A percentile compares a stretch with the other conserved stretches of the same genome.
Conservation (phyloP, 2,329 filamentous ascomycete species). For the Talaromyces islandicus region DNA sequence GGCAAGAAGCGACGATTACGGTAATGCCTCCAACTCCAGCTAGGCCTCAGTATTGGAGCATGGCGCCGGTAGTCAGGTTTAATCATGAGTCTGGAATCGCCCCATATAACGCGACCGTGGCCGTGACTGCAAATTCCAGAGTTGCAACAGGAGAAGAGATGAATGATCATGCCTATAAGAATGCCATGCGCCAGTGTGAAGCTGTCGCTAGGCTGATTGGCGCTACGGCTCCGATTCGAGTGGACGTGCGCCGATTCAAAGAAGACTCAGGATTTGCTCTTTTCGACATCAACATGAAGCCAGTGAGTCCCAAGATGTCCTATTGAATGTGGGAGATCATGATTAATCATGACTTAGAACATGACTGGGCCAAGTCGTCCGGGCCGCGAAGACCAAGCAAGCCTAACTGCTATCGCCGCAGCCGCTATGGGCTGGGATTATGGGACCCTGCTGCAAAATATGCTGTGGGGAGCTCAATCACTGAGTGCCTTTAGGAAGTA, state of each 20-base stretch:
- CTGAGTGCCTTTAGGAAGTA: slow-evolving; percentile 9
- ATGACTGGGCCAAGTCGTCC: slow-evolving; percentile 45
- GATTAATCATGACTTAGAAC: slow-evolving; percentile 19
- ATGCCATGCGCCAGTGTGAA: slow-evolving; percentile 35
- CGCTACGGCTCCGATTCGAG: slow-evolving; percentile 6
- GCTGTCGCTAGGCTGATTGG: slow-evolving; percentile 16
- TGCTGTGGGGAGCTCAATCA: slow-evolving; percentile 23
- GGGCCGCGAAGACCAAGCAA: slow-evolving; percentile 44
- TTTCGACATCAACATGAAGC: slow-evolving; percentile 51
- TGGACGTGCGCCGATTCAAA: slow-evolving; percentile 38
- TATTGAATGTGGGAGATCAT: neutral
- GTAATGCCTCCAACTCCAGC: slow-evolving; percentile 43
- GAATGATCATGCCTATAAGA: slow-evolving; percentile 25
- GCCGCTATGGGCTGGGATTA: slow-evolving; percentile 40
- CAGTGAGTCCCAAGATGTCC: slow-evolving; percentile 26
- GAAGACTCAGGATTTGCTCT: slow-evolving; percentile 36
- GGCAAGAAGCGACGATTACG: slow-evolving; percentile 47
- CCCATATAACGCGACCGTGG: slow-evolving; percentile 45
- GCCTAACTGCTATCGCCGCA: slow-evolving; percentile 42
- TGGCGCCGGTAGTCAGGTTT: slow-evolving; percentile 43
- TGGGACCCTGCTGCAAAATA: slow-evolving; percentile 29
- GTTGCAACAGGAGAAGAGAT: slow-evolving; percentile 29
- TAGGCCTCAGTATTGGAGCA: slow-evolving; percentile 33
- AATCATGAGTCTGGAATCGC: slow-evolving; percentile 45
- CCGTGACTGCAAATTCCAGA: slow-evolving; percentile 44